Conservation (phyloP, 148 eudicot genomes). For the Cornus florida region DNA sequence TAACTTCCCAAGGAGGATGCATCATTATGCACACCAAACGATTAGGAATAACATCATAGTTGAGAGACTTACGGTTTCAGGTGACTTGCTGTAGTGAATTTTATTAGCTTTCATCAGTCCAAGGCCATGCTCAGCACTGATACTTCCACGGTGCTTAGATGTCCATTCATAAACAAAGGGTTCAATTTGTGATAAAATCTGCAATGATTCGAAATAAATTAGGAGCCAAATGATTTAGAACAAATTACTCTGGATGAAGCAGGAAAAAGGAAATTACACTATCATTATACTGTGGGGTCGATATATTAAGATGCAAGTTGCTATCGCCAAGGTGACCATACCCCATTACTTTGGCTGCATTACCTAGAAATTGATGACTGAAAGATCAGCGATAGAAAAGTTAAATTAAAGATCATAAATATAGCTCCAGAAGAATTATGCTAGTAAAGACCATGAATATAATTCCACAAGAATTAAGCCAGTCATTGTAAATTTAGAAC, state of each 20-base stretch:
- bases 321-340: conserved; percentile 98
- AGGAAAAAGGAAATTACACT: conserved; percentile 55
- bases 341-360: conserved; percentile 73
- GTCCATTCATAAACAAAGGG: conserved; percentile 99
- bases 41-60: background rate
- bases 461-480: background rate
- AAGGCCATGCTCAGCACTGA: conserved; percentile 96
- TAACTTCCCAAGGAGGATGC: background rate
- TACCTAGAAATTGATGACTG: conserved; percentile 35
- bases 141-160: conserved; percentile 84
- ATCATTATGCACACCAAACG: background rate
- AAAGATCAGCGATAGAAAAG: background rate
- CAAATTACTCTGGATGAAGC: background rate
- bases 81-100: conserved; percentile 88
- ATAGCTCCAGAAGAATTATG: background rate
- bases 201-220: conserved; percentile 15
- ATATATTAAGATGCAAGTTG: conserved; percentile 92
- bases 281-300: conserved; percentile 72
- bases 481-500: background rate
- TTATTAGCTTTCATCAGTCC: conserved; percentile 96
- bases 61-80: conserved; percentile 67
- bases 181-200: conserved; percentile 80
- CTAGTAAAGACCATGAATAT: conserved; percentile 3
- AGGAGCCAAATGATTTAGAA: conserved; percentile 10
- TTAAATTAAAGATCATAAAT: background rate